phyloP scores from a whole-genome alignment of 495 filamentous ascomycete species.

The Aspergillus leporis region DNA sequence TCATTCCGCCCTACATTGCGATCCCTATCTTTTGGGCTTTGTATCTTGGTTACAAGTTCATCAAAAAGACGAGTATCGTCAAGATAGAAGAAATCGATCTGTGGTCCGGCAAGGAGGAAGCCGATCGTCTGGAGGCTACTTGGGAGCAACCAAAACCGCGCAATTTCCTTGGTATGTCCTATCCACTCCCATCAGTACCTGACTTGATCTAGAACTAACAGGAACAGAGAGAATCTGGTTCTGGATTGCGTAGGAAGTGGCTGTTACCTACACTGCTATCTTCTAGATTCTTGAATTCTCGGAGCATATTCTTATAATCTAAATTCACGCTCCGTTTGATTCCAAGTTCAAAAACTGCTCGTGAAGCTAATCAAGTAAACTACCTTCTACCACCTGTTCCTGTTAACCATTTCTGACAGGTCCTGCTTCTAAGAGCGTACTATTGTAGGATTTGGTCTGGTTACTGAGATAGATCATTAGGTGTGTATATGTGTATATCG shows the following conservation, averaged over 20 bases:
- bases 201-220: not conserved
- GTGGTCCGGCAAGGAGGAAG: conserved; percentile 30
- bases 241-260: conserved; percentile 12
- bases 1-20: conserved; percentile 42
- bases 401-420: no score
- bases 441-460: no score
- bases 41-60: conserved; percentile 56
- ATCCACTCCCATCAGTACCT: not conserved
- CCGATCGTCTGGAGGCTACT: conserved; percentile 13
- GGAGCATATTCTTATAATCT: not conserved
- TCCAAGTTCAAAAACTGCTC: no score
- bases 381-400: no score
- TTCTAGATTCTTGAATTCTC: not conserved
- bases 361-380: no score
- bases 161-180: conserved; percentile 15
- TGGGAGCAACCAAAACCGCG: conserved; percentile 17
- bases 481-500: no score
- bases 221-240: conserved; percentile 17
- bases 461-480: no score
- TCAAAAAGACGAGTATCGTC: conserved; percentile 54
- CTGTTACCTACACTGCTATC: not conserved
- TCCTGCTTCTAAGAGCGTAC: no score
- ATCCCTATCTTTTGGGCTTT: conserved; percentile 54
- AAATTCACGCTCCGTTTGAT: no score
- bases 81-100: conserved; percentile 54